A percentile compares a stretch with the other conserved stretches of the same genome.
Conservation (phyloP, 75 land plant species). For the Cupressus sempervirens region DNA sequence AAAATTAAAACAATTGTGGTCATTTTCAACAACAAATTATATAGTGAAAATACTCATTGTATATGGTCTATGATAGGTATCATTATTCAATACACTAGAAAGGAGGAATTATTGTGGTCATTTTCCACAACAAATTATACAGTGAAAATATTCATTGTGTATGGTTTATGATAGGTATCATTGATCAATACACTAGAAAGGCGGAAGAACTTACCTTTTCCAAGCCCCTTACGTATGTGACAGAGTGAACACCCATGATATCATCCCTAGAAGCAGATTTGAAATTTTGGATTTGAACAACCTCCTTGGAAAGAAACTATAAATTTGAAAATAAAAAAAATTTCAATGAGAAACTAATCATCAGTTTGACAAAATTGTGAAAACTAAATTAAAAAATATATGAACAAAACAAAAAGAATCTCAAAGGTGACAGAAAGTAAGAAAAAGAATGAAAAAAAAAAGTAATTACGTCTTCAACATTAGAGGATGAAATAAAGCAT, state of each 20-base stretch:
- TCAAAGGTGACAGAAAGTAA: not conserved
- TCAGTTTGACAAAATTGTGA: not conserved
- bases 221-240: conserved; percentile 67
- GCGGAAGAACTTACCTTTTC: conserved; percentile 59
- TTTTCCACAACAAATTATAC: not conserved
- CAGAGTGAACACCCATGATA: conserved; percentile 74
- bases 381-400: no score
- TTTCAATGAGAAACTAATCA: not conserved
- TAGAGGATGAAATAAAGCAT: not conserved
- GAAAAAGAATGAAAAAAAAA: not conserved
- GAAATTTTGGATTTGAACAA: conserved; percentile 53
- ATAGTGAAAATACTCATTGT: not conserved
- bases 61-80: not conserved
- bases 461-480: no score
- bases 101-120: conserved; percentile 2
- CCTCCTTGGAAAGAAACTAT: conserved; percentile 71
- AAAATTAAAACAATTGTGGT: not conserved
- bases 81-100: not conserved
- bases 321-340: not conserved
- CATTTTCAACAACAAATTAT: not conserved
- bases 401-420: no score
- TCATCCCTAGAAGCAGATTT: conserved; percentile 70
- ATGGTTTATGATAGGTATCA: not conserved
- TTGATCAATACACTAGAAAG: not conserved
- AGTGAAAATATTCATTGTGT: not conserved